Percentiles rank a stretch among this genome's conserved stretches.
Evolutionary conservation across 768 basidiomycete genomes (phyloP).

Genomic region (Pholiota molesta): DNA sequence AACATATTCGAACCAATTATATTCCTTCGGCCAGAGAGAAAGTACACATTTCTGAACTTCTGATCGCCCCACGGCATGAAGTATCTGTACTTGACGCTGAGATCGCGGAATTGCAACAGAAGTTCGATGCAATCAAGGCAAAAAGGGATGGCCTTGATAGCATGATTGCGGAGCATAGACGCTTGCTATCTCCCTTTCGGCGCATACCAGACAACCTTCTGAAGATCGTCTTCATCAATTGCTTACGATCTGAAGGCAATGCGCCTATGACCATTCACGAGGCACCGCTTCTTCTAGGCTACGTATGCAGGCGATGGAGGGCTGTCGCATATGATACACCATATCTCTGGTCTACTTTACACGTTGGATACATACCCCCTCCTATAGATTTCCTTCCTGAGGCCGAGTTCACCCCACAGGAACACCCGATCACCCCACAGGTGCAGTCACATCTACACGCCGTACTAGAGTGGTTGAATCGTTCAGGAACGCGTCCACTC

Average conservation of each 20-base stretch:
- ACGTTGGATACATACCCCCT: conserved; percentile 3
- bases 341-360: conserved; percentile 15
- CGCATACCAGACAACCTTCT: conserved; percentile 10
- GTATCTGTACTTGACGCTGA: neutral
- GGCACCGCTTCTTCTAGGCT: conserved; percentile 11
- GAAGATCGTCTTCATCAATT: conserved; percentile 10
- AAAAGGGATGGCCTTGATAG: neutral
- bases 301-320: conserved; percentile 13
- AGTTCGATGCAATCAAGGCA: neutral
- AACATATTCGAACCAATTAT: conserved; percentile 8
- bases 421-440: neutral
- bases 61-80: neutral
- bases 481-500: conserved; percentile 7
- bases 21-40: conserved; percentile 8
- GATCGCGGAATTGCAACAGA: neutral
- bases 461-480: conserved; percentile 13
- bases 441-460: conserved; percentile 3
- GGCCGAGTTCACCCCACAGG: too few relatives aligned
- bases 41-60: neutral
- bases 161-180: conserved; percentile 1
- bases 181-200: conserved; percentile 3
- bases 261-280: conserved; percentile 9
- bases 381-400: too few relatives aligned
- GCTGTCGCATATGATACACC: conserved; percentile 8
- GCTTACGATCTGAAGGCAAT: conserved; percentile 11